phyloP scores from a whole-genome alignment of 2,329 filamentous ascomycete species.

The Exophiala sp. region DNA sequence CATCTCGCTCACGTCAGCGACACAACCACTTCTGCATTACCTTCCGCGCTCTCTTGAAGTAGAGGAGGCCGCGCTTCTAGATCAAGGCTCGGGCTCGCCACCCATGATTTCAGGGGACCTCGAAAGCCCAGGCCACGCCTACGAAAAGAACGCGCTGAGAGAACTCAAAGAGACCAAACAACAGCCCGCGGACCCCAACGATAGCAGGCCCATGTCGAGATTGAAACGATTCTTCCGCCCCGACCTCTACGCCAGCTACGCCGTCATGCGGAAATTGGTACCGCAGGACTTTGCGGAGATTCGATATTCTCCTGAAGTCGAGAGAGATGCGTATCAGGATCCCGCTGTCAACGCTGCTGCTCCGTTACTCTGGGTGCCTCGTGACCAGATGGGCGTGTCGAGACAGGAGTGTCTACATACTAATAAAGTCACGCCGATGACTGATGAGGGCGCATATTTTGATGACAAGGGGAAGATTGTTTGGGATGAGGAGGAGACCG shows the following conservation, averaged over 20 bases:
- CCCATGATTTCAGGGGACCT: background rate
- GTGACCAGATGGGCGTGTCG: constrained; percentile 67
- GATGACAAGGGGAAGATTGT: constrained; percentile 63
- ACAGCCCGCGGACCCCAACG: background rate
- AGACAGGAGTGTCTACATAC: constrained; percentile 71
- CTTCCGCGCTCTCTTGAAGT: constrained; percentile 68
- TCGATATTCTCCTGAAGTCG: constrained; percentile 56
- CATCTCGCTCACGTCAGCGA: constrained; percentile 61
- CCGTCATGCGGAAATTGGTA: constrained; percentile 62
- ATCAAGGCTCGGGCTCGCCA: constrained; percentile 14
- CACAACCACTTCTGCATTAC: constrained; percentile 69
- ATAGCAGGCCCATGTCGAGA: constrained; percentile 23
- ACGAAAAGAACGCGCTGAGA: constrained; percentile 23
- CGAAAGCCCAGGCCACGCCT: constrained; percentile 16
- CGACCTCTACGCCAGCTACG: constrained; percentile 68
- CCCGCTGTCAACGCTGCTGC: constrained; percentile 58
- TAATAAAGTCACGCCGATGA: constrained; percentile 66
- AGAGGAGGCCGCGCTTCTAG: constrained; percentile 47
- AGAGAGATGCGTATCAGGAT: constrained; percentile 66
- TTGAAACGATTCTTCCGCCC: constrained; percentile 63
- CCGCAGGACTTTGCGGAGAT: constrained; percentile 53
- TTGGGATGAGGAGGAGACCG: constrained; percentile 49
- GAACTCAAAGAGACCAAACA: constrained; percentile 23
- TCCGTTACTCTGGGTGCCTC: constrained; percentile 78
- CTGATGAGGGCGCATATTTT: constrained; percentile 67